A percentile compares a stretch with the other conserved stretches of the same genome.
Conservation (phyloP, 73 alveolate genomes). For the Tetrahymena borealis region DNA sequence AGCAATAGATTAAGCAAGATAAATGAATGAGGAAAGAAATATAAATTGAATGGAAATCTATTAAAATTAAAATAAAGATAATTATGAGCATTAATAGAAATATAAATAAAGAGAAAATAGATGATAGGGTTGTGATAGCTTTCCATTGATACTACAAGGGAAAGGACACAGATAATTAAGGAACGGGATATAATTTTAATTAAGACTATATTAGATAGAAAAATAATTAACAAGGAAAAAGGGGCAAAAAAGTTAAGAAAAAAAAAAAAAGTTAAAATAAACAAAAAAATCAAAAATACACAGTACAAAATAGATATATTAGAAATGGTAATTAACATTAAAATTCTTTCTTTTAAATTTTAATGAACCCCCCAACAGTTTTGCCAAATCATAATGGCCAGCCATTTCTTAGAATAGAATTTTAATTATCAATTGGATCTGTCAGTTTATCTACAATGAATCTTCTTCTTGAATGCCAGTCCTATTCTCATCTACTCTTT, state of each 20-base stretch:
- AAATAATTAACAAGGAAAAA: not conserved
- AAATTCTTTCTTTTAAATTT: not conserved
- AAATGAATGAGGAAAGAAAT: not conserved
- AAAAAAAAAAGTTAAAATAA: not conserved
- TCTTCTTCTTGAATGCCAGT: too few species aligned
- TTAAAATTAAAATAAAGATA: not conserved
- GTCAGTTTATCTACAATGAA: not conserved
- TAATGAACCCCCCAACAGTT: not conserved
- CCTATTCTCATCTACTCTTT: too few species aligned
- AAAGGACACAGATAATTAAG: not conserved
- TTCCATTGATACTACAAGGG: not conserved
- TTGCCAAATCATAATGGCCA: not conserved
- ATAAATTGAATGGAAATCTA: not conserved
- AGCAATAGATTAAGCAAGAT: too few species aligned
- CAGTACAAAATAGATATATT: not conserved
- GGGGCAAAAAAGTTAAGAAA: slow-evolving; percentile 2
- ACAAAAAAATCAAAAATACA: not conserved
- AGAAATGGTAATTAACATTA: not conserved
- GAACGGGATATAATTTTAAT: not conserved
- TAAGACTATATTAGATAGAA: not conserved
- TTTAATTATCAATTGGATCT: not conserved
- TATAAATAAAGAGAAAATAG: too few species aligned
- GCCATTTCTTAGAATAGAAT: not conserved
- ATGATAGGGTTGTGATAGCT: not conserved
- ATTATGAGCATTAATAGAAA: not conserved